Evolutionary conservation across 2,329 filamentous ascomycete genomes (phyloP).

Genomic region (Phoma sp.): DNA sequence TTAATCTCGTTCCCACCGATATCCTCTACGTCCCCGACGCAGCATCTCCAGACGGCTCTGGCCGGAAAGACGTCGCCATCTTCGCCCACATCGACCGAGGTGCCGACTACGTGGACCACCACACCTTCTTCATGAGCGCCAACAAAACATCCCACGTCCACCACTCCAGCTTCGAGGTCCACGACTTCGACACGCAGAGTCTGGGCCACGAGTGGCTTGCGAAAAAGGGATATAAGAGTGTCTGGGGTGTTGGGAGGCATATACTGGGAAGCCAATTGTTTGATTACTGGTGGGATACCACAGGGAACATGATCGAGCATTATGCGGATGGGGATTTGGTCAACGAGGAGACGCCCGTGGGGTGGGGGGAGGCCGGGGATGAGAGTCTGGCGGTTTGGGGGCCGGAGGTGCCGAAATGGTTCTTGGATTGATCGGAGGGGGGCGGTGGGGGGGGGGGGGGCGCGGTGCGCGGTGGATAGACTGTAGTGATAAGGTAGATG

Average conservation of each 20-base stretch:
- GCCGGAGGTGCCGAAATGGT: slow-evolving; percentile 48
- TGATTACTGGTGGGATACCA: slow-evolving; percentile 73
- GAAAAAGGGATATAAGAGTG: slow-evolving; percentile 66
- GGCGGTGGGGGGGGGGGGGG: too few relatives aligned
- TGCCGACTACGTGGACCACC: slow-evolving; percentile 59
- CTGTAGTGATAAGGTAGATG: too few relatives aligned
- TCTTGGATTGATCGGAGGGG: slow-evolving; percentile 36
- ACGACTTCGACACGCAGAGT: slow-evolving; percentile 72
- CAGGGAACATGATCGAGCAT: slow-evolving; percentile 69
- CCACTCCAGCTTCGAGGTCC: slow-evolving; percentile 72
- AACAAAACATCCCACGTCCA: slow-evolving; percentile 61
- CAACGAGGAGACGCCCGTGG: slow-evolving; percentile 60
- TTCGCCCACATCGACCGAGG: slow-evolving; percentile 64
- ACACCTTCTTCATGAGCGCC: slow-evolving; percentile 59
- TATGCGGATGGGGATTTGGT: slow-evolving; percentile 74
- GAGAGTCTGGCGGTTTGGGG: slow-evolving; percentile 53
- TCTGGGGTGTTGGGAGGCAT: slow-evolving; percentile 75
- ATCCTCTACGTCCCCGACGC: slow-evolving; percentile 47
- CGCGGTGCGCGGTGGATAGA: too few relatives aligned
- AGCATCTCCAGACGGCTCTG: slow-evolving; percentile 5
- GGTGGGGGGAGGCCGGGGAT: slow-evolving; percentile 48
- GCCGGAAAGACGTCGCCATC: slow-evolving; percentile 49
- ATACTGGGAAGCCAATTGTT: slow-evolving; percentile 74
- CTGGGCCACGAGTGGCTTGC: slow-evolving; percentile 73
- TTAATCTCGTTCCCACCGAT: slow-evolving; percentile 57